phyloP scores from a whole-genome alignment of 208 protist genomes.

The Leishmania amazonensis region DNA sequence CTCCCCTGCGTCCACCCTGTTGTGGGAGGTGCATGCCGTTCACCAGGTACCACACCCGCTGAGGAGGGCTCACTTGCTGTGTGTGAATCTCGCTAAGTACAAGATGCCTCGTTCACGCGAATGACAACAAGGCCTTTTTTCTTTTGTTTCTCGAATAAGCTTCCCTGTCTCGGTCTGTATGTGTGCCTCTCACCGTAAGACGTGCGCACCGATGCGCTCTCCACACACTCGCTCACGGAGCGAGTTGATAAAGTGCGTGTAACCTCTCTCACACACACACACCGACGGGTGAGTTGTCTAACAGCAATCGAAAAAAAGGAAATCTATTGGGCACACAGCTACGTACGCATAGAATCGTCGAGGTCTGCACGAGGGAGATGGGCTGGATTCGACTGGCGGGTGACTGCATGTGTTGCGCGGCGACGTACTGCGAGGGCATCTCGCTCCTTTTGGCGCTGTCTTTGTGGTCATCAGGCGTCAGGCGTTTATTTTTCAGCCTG shows the following conservation, averaged over 20 bases:
- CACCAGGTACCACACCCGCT: background rate
- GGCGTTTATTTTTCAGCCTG: background rate
- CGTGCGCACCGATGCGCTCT: no score
- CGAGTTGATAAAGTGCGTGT: background rate
- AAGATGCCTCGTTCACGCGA: background rate
- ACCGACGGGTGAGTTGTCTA: background rate
- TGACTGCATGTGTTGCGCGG: background rate
- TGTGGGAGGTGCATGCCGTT: background rate
- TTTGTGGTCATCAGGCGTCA: background rate
- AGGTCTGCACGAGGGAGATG: background rate
- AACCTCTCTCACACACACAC: background rate
- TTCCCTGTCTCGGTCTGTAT: background rate
- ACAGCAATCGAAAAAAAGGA: background rate
- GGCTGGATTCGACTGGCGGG: background rate
- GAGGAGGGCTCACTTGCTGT: background rate
- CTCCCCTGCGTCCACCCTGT: background rate
- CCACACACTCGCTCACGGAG: background rate
- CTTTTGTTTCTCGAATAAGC: conserved; percentile 3
- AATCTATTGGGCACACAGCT: background rate
- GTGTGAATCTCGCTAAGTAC: background rate
- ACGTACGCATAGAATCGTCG: background rate
- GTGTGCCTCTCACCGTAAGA: background rate
- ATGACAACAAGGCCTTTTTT: background rate
- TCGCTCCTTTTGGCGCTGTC: background rate
- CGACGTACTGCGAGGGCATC: background rate